These are phyloP conservation scores for Rugonectria rugulosa DNA, from an alignment of 2,329 filamentous ascomycete genomes.

Conservation along the genomic window DNA sequence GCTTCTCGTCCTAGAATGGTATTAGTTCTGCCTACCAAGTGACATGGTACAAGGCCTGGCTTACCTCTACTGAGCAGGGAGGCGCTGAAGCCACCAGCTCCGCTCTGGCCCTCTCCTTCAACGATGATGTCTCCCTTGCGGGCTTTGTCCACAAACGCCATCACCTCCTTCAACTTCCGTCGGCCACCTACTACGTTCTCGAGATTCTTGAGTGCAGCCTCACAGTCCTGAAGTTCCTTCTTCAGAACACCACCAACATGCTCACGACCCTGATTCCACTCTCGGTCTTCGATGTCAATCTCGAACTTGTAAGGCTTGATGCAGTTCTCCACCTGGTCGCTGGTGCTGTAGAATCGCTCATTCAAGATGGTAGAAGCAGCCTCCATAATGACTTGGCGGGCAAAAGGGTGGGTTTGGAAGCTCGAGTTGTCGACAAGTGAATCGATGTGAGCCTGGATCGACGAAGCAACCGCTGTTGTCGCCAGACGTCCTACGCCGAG, in stretches of 20 bases:
- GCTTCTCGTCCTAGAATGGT: conserved; percentile 78
- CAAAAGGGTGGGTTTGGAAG: conserved; percentile 90
- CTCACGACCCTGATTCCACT: conserved; percentile 87
- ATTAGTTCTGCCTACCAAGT: conserved; percentile 37
- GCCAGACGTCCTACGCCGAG: conserved; percentile 91
- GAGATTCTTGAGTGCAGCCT: conserved; percentile 76
- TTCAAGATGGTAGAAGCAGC: conserved; percentile 90
- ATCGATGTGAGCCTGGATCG: conserved; percentile 87
- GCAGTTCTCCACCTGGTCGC: conserved; percentile 97
- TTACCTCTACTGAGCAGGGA: conserved; percentile 83
- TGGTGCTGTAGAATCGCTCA: conserved; percentile 95
- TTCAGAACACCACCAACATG: conserved; percentile 85
- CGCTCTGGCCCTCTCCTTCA: conserved; percentile 82
- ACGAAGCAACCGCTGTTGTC: conserved; percentile 86
- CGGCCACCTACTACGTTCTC: conserved; percentile 82
- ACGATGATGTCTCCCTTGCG: conserved; percentile 84
- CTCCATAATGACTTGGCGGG: conserved; percentile 89
- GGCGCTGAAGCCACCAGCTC: conserved; percentile 92
- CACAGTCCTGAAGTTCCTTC: conserved; percentile 84
- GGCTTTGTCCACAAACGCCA: conserved; percentile 89
- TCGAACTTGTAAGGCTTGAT: conserved; percentile 99
- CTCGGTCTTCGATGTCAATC: conserved; percentile 89
- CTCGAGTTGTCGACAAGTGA: conserved; percentile 79
- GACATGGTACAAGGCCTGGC: conserved; percentile 26
- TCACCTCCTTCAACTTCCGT: conserved; percentile 87